Base-by-base conservation (phyloP, 2,329 filamentous ascomycete species). In the Helotiales sp. region DNA sequence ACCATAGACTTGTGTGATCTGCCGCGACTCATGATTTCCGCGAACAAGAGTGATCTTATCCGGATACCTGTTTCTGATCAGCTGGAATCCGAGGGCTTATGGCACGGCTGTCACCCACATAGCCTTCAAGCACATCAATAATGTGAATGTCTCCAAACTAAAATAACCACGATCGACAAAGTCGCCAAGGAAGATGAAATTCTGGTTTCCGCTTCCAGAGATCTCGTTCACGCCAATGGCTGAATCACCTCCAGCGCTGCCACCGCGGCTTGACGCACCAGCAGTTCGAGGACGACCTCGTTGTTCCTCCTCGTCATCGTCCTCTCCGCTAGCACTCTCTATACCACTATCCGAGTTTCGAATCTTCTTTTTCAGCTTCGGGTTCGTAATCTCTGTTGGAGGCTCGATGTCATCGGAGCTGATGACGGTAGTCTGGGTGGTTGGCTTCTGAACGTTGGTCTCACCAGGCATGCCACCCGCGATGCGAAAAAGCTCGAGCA, bases 381-480 rank as follows among this genome's bases (percentile, higher is more conserved):
- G 91, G 69, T 96, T 87, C 55, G 87, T 95, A 66, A 96, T 96
- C 67, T 89, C 87, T 13, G 88, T 90, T 1, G 93, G 93, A 3
- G 93, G 93, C 74, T 97, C 93, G 68, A 98, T 87, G 71, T 96
- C 92, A 64, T 91, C 90, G n/a, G 91, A 89, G 52, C 85, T 93
- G 71, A 97, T 96, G 63, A 92, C 83, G 9, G 86, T 85, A 8
- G 87, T 86, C 29, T 83, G 78, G 10, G 87, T 88, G 67, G 86
- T 83, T 15, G 89, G 88, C 13, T 83, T 77, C 70, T 92, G 82
- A 25, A 86, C 81, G 61, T 87, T 83, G 36, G 84, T 83, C 68
- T 96, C 90, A 68, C 91, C 91, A 10, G 95, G 95, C 90, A 98
- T 97, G 64, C 95, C 95, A 60, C 95, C 95, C 47, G 93, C 92